Evolutionary conservation across 2,329 filamentous ascomycete genomes (phyloP).

Genomic region (Alternaria tenuissima): DNA sequence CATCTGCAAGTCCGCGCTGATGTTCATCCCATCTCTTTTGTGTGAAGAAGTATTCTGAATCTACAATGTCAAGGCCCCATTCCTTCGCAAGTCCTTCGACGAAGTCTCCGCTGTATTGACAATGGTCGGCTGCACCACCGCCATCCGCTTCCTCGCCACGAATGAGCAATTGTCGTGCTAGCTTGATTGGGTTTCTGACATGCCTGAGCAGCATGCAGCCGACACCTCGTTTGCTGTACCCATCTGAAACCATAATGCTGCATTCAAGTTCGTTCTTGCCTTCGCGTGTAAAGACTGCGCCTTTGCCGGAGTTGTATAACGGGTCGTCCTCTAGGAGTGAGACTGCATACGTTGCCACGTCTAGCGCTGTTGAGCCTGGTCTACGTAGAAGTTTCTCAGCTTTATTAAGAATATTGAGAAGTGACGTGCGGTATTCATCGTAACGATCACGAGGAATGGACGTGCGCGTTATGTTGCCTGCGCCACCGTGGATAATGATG

Average conservation of each 20-base stretch:
- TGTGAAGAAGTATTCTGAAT: conserved; percentile 79
- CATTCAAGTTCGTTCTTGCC: conserved; percentile 88
- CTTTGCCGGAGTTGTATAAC: conserved; percentile 84
- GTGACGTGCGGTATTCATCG: conserved; percentile 49
- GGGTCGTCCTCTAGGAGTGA: conserved; percentile 78
- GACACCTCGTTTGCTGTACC: conserved; percentile 76
- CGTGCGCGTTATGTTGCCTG: conserved; percentile 56
- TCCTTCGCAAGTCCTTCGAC: conserved; percentile 72
- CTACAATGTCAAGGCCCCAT: conserved; percentile 76
- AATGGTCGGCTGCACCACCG: conserved; percentile 71
- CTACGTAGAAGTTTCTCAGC: conserved; percentile 38
- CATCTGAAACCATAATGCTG: conserved; percentile 82
- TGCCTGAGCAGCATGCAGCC: conserved; percentile 76
- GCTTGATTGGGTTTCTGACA: conserved; percentile 80
- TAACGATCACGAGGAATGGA: conserved; percentile 51
- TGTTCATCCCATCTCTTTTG: conserved; percentile 82
- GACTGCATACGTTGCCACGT: conserved; percentile 79
- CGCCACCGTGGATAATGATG: conserved; percentile 60
- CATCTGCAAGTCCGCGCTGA: conserved; percentile 61
- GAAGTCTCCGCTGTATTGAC: conserved; percentile 71
- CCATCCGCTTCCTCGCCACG: conserved; percentile 69
- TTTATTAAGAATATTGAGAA: conserved; percentile 46
- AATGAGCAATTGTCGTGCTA: conserved; percentile 76
- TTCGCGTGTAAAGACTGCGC: conserved; percentile 84
- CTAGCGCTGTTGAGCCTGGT: conserved; percentile 67